Evolutionary conservation across 257 asterid genomes (phyloP).

Genomic region (Solanum chiquidenum): DNA sequence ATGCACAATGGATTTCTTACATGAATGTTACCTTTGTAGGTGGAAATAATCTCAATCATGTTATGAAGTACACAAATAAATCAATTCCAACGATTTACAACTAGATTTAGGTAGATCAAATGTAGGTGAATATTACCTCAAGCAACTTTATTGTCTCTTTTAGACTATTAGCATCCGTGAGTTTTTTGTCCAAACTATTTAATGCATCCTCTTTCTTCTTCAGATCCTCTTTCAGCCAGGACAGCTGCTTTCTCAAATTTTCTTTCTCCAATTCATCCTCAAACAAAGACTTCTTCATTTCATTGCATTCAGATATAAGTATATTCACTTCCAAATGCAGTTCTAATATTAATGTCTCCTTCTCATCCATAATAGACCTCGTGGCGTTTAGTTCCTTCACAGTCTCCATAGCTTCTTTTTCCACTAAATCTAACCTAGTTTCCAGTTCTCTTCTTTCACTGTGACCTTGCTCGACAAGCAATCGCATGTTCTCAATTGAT

Average conservation of each 20-base stretch:
- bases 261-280: slow-evolving; percentile 54
- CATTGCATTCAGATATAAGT: slow-evolving; percentile 32
- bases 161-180: slow-evolving; percentile 30
- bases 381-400: slow-evolving; percentile 23
- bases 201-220: slow-evolving; percentile 53
- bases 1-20: background rate
- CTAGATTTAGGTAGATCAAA: background rate
- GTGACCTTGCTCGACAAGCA: slow-evolving; percentile 29
- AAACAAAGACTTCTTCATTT: slow-evolving; percentile 19
- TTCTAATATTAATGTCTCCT: slow-evolving; percentile 25
- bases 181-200: slow-evolving; percentile 47
- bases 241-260: slow-evolving; percentile 46
- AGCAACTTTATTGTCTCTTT: slow-evolving; percentile 69
- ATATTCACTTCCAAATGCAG: slow-evolving; percentile 41
- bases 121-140: slow-evolving; percentile 48
- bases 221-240: slow-evolving; percentile 33
- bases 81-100: background rate
- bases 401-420: slow-evolving; percentile 28
- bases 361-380: slow-evolving; percentile 40
- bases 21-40: background rate
- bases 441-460: slow-evolving; percentile 40
- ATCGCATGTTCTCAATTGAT: slow-evolving; percentile 35
- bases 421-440: slow-evolving; percentile 20
- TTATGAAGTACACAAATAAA: background rate
- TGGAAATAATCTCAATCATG: background rate